Evolutionary conservation across 371 early-diverging fungal genomes (phyloP), one percentile per base, ranked within the genome.

Genomic region (Mortierella sp.): DNA sequence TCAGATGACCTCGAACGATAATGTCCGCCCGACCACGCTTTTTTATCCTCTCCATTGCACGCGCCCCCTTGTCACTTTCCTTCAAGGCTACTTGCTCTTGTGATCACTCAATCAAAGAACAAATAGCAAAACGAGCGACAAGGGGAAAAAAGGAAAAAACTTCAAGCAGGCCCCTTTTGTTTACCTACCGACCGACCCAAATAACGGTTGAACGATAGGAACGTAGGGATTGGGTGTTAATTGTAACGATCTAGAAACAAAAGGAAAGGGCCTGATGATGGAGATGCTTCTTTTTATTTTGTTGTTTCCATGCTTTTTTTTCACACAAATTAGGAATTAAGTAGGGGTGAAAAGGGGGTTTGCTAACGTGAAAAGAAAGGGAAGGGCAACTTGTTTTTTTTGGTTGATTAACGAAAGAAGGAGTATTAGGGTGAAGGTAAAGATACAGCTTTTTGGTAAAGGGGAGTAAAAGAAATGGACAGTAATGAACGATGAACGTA

Each of bases 1-100:
- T 59, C 61, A 59, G 61, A 73, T 73, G 74, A 55, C 61, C 48
- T 34, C 48, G 72, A 72, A 72, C 43, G 40, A 44, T 37, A 44
- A 59, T 43, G 73, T 26, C 57, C 19, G 31, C 11, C 10, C 6
- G n/a, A n/a, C n/a, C n/a, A n/a, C n/a, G n/a, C n/a, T n/a, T n/a
- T n/a, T n/a, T n/a, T n/a, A n/a, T 11, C 10, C 14, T 28, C 8
- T 19, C 50, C 50, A 50, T 34, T 71, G 51, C 43, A 43, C 43
- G 43, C 54, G 54, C 54, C 54, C 24, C n/a, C n/a, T 53, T 24
- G n/a, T n/a, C 5, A 19, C 53, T 21, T 21, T n/a, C n/a, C 21
- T 37, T 5, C 43, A 34, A 24, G 13, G n/a, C 53, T 2, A 10
- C 3, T 57, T 57, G 57, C 57, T 28, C 26, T 57, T 57, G 57